These are phyloP conservation scores for Tagetes patula DNA, from an alignment of 129 eudicot species.

Conservation along the genomic window DNA sequence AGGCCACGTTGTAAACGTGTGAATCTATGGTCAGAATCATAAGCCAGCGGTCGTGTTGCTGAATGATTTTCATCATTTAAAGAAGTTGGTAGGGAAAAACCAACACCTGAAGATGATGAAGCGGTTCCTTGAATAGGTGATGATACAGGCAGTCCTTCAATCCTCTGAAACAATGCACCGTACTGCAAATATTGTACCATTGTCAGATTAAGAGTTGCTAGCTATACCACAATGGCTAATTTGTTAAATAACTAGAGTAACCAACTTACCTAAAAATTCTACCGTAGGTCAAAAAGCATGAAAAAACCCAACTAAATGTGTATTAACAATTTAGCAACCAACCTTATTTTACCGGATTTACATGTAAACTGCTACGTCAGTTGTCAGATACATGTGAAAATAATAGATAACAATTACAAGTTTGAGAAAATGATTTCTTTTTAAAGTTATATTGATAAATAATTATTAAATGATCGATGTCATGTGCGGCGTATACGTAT, in stretches of 20 bases:
- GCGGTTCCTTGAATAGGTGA: constrained; percentile 32
- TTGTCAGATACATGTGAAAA: neutral
- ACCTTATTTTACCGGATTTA: neutral
- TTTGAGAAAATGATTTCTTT: neutral
- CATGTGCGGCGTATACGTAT: neutral
- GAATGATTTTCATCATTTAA: constrained; percentile 25
- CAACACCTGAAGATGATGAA: constrained; percentile 28
- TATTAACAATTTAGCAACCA: neutral
- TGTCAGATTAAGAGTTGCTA: neutral
- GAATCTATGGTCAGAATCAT: constrained; percentile 41
- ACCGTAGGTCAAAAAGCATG: neutral
- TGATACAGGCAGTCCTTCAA: constrained; percentile 39
- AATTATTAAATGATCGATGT: neutral
- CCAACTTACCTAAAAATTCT: neutral
- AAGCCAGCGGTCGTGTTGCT: constrained; percentile 35
- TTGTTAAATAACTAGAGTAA: neutral
- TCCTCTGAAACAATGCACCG: constrained; percentile 42
- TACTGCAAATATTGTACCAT: constrained; percentile 33
- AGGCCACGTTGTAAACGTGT: constrained; percentile 46
- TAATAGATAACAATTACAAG: neutral
- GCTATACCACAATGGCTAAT: neutral
- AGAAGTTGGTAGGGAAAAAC: constrained; percentile 26
- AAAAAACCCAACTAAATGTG: neutral
- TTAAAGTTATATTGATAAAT: neutral
- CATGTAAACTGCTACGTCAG: neutral